Evolutionary conservation across 495 filamentous ascomycete genomes (phyloP).

Genomic region (Thermothielavioides terrestris): DNA sequence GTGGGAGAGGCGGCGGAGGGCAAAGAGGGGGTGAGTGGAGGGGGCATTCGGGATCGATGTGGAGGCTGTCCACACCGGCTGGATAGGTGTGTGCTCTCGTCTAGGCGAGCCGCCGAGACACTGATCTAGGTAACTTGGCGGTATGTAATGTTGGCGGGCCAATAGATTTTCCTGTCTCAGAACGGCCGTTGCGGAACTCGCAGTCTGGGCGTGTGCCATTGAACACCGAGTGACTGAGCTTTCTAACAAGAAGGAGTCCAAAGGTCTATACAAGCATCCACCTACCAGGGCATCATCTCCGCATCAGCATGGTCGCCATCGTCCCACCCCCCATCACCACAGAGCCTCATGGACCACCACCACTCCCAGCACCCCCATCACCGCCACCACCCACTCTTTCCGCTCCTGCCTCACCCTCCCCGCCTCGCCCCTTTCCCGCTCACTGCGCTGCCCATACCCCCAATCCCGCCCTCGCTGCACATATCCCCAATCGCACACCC

Average conservation of each 20-base stretch:
- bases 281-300: too few species aligned
- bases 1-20: slow-evolving; percentile 39
- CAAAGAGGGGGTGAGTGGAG: slow-evolving; percentile 20
- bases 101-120: background rate
- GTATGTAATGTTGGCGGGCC: too few species aligned
- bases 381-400: background rate
- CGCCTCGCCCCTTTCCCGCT: background rate
- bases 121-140: too few species aligned
- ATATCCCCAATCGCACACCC: slow-evolving; percentile 22
- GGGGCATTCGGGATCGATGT: background rate
- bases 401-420: background rate
- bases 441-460: background rate
- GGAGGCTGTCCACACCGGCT: too few species aligned
- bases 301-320: too few species aligned
- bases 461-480: slow-evolving; percentile 2
- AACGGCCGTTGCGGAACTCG: too few species aligned
- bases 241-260: too few species aligned
- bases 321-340: background rate
- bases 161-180: too few species aligned
- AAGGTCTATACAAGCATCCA: too few species aligned
- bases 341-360: background rate
- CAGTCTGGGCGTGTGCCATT: too few species aligned
- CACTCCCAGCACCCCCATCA: background rate
- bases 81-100: background rate
- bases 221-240: too few species aligned